phyloP scores from a whole-genome alignment of 2,329 filamentous ascomycete species.

The Pestalotiopsis sp. region DNA sequence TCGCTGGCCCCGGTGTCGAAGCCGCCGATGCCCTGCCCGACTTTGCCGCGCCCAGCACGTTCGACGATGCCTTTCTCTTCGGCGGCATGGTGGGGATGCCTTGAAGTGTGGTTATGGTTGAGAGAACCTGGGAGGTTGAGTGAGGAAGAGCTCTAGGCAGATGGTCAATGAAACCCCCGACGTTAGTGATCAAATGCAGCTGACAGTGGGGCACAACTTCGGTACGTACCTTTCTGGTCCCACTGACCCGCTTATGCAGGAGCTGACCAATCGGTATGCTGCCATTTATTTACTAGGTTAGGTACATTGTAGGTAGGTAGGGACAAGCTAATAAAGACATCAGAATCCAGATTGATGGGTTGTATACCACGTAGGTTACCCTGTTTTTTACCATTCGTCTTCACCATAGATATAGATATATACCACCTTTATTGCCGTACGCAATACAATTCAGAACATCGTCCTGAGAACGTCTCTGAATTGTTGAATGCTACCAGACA shows the following conservation, averaged over 20 bases:
- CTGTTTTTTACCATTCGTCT: too few relatives aligned
- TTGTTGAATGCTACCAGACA: too few relatives aligned
- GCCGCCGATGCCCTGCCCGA: conserved; percentile 55
- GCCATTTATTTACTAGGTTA: background rate
- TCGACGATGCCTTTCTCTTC: conserved; percentile 67
- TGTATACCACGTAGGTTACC: too few relatives aligned
- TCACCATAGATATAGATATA: too few relatives aligned
- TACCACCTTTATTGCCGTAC: too few relatives aligned
- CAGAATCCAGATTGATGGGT: too few relatives aligned
- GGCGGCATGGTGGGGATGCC: conserved; percentile 55
- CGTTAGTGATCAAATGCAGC: background rate
- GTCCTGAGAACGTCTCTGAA: too few relatives aligned
- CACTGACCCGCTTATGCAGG: background rate
- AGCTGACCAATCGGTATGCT: background rate
- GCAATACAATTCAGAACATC: too few relatives aligned
- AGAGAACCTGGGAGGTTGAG: background rate
- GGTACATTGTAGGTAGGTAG: background rate
- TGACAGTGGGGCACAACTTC: background rate
- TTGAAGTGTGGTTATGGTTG: background rate
- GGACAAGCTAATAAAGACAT: too few relatives aligned
- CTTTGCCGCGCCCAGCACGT: conserved; percentile 51
- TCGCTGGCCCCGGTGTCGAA: conserved; percentile 62
- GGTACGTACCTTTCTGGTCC: background rate
- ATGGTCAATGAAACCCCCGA: background rate
- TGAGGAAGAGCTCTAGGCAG: background rate